Conservation (phyloP, 495 filamentous ascomycete genomes). For the Halenospora varia region DNA sequence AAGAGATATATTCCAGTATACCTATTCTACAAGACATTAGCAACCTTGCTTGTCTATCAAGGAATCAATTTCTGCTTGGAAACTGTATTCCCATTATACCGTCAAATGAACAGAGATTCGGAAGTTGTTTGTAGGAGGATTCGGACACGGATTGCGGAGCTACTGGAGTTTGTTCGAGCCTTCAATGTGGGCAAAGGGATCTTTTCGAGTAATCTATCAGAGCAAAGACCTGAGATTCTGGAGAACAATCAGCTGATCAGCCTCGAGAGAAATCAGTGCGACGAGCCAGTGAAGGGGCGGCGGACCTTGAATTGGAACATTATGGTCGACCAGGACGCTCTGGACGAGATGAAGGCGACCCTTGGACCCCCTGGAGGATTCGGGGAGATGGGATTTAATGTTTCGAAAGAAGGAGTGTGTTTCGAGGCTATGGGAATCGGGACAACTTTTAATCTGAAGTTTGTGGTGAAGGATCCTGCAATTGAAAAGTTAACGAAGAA, state of each 20-base stretch:
- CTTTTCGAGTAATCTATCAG: neutral
- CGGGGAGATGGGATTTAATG: constrained; percentile 19
- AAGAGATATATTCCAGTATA: neutral
- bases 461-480: neutral
- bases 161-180: neutral
- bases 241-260: neutral
- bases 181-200: neutral
- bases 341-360: constrained; percentile 19
- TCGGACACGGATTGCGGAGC: neutral
- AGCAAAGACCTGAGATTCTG: neutral
- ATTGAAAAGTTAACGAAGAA: neutral
- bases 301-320: constrained; percentile 15
- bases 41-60: neutral
- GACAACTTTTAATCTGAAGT: constrained; percentile 12
- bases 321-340: constrained; percentile 3
- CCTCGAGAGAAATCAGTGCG: constrained; percentile 2
- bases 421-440: constrained; percentile 15
- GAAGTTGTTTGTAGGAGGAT: neutral
- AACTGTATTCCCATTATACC: neutral
- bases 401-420: constrained; percentile 6
- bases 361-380: constrained; percentile 17
- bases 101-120: neutral
- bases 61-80: neutral
- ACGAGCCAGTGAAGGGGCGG: neutral
- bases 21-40: neutral